phyloP scores from a whole-genome alignment of 495 filamentous ascomycete species.

The Lasiosphaeris hirsuta region DNA sequence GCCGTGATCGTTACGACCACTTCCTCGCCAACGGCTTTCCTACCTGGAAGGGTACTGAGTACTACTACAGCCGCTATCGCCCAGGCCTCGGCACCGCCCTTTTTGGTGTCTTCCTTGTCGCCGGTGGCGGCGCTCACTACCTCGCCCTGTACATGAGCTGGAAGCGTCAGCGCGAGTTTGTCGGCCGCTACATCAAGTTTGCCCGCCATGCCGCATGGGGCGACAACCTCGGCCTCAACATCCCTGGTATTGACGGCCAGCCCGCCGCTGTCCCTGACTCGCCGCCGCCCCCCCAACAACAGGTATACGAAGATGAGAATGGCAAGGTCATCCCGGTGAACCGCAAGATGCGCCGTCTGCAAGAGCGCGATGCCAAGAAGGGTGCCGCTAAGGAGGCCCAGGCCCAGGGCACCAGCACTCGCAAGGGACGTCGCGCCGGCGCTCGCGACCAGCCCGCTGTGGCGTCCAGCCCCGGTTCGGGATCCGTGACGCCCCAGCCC shows the following conservation, averaged over 20 bases:
- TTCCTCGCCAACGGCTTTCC: conserved; percentile 95
- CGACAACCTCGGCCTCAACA: conserved; percentile 33
- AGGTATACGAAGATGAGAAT: conserved; percentile 47
- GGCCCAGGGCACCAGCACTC: conserved; percentile 21
- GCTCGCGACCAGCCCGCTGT: conserved; percentile 16
- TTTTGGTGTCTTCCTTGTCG: conserved; percentile 75
- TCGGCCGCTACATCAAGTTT: conserved; percentile 85
- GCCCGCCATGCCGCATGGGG: conserved; percentile 89
- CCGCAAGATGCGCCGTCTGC: conserved; percentile 79
- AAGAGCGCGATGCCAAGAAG: conserved; percentile 76
- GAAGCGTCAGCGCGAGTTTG: conserved; percentile 86
- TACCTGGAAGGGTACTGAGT: conserved; percentile 92
- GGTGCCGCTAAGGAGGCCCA: conserved; percentile 44
- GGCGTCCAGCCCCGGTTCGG: conserved; percentile 13
- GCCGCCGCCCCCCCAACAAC: conserved; percentile 25
- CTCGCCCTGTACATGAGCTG: conserved; percentile 75
- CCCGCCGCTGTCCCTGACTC: conserved; percentile 36
- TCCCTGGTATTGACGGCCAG: conserved; percentile 58
- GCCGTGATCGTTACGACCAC: conserved; percentile 87
- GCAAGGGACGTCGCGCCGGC: conserved; percentile 24
- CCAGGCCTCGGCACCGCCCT: conserved; percentile 85
- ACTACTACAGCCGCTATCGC: conserved; percentile 92
- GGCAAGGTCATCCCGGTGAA: conserved; percentile 60
- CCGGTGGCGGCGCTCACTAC: conserved; percentile 84
- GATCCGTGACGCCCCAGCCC: conserved; percentile 30